Conservation (phyloP, 805 yeast genomes). For the Brettanomyces custersianus region DNA sequence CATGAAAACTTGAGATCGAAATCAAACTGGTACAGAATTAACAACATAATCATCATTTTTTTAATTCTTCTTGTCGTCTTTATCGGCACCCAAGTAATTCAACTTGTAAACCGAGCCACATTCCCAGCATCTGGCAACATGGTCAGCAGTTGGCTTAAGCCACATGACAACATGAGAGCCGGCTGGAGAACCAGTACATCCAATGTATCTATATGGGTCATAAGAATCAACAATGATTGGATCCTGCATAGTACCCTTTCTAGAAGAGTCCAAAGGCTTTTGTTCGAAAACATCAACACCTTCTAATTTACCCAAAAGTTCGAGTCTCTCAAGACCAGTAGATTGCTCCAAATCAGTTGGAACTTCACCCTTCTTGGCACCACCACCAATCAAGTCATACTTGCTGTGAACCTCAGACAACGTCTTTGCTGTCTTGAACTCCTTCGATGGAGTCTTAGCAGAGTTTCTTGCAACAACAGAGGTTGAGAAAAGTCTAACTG, state of each 20-base stretch:
- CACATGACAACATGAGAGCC: constrained; percentile 87
- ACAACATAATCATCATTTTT: no score
- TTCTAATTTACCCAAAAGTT: constrained; percentile 85
- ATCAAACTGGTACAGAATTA: no score
- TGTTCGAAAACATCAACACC: constrained; percentile 92
- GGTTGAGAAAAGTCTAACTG: constrained; percentile 28
- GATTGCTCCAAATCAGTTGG: constrained; percentile 96
- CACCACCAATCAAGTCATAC: constrained; percentile 77
- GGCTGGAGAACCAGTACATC: constrained; percentile 94
- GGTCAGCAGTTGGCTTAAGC: constrained; percentile 77
- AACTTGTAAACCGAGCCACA: constrained; percentile 93
- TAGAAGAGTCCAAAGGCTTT: constrained; percentile 78
- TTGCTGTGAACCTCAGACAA: constrained; percentile 76
- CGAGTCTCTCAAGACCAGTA: constrained; percentile 97
- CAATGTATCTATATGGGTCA: constrained; percentile 89
- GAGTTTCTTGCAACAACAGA: constrained; percentile 18
- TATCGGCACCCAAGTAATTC: constrained; percentile 76
- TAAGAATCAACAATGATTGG: constrained; percentile 87
- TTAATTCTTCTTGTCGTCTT: no score
- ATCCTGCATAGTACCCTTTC: constrained; percentile 83
- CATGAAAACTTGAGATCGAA: no score
- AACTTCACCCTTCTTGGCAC: constrained; percentile 74
- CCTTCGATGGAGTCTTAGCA: constrained; percentile 22
- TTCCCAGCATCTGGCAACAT: constrained; percentile 96
- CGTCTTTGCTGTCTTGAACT: constrained; percentile 52